Conservation (phyloP, 257 asterid species). For the Catharanthus roseus region DNA sequence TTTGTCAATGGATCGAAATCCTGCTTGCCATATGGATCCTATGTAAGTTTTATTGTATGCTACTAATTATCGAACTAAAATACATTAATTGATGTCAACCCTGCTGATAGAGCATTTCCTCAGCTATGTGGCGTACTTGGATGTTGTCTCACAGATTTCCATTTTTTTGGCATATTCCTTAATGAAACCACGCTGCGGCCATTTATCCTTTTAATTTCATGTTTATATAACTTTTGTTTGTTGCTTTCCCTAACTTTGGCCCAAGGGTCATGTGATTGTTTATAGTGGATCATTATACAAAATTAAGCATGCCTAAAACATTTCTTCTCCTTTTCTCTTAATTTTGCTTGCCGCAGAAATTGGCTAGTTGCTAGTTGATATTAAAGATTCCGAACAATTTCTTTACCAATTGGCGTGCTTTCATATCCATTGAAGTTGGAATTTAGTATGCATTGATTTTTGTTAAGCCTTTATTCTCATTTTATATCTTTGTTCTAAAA, state of each 20-base stretch:
- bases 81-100: not conserved
- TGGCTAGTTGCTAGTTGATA: not conserved
- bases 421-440: not conserved
- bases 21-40: slow-evolving; percentile 72
- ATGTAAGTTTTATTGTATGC: slow-evolving; percentile 48
- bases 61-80: slow-evolving; percentile 13
- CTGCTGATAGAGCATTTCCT: not conserved
- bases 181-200: not conserved
- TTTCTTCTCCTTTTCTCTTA: not conserved
- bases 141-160: not conserved
- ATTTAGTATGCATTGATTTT: too few species aligned
- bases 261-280: not conserved
- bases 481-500: not conserved
- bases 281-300: not conserved
- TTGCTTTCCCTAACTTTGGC: not conserved
- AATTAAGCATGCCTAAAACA: not conserved
- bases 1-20: slow-evolving; percentile 74
- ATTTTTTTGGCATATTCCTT: not conserved
- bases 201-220: not conserved
- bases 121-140: not conserved
- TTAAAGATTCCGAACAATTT: not conserved
- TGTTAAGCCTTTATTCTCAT: too few species aligned
- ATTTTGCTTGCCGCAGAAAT: not conserved
- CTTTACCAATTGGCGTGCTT: not conserved
- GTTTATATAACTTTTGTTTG: not conserved